These are phyloP conservation scores for Verticillium alfalfae DNA, from an alignment of 2,329 filamentous ascomycete genomes.

Conservation along the genomic window DNA sequence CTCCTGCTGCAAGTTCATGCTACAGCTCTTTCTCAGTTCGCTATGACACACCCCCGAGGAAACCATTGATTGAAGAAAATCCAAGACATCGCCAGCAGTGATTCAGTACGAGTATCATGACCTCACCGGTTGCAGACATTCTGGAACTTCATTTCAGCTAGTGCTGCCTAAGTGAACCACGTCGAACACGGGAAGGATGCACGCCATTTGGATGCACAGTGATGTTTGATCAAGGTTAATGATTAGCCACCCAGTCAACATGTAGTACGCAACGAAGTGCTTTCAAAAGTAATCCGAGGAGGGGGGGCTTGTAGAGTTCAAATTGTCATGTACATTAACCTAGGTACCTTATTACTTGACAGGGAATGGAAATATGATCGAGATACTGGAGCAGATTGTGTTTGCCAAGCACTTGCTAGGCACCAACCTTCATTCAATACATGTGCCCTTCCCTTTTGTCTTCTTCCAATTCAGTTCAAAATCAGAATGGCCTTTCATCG, in stretches of 20 bases:
- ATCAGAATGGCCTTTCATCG: conserved; percentile 97
- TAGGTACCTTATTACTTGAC: neutral
- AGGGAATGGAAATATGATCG: neutral
- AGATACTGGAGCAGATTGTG: neutral
- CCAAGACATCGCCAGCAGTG: no score
- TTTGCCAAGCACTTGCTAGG: neutral
- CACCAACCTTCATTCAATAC: neutral
- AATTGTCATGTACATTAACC: neutral
- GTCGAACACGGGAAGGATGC: no score
- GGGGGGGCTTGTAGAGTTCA: no score
- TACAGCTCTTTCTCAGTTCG: neutral
- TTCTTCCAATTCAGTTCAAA: conserved; percentile 30
- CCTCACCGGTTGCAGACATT: no score
- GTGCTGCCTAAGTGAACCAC: no score
- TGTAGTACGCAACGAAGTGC: no score
- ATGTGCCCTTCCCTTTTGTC: neutral
- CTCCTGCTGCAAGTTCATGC: neutral
- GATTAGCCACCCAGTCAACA: no score
- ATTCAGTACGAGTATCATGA: no score
- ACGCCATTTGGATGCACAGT: no score
- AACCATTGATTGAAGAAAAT: neutral
- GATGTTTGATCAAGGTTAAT: no score
- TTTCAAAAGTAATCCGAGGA: no score
- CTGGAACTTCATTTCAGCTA: no score
- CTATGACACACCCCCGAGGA: neutral